phyloP scores from a whole-genome alignment of 1,284 basidiomycete genomes.

The Marasmius oreades region DNA sequence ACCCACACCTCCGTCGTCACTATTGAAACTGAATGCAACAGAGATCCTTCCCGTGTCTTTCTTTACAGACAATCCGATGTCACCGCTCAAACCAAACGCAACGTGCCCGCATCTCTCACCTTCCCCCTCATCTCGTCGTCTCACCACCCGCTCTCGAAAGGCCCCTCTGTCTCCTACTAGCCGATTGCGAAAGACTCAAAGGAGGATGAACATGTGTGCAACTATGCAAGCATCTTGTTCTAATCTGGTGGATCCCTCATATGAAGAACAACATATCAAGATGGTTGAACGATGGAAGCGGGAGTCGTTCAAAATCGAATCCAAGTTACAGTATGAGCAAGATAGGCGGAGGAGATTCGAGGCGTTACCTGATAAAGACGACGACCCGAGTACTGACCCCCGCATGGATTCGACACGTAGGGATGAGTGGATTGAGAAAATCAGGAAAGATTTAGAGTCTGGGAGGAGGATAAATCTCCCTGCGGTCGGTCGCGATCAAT shows the following conservation, averaged over 20 bases:
- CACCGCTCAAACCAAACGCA: neutral
- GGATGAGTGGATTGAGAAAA: conserved; percentile 2
- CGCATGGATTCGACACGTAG: conserved; percentile 7
- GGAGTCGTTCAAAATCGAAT: neutral
- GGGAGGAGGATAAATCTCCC: conserved; percentile 11
- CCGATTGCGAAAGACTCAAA: neutral
- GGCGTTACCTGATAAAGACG: neutral
- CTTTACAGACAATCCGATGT: neutral
- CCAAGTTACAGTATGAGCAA: neutral
- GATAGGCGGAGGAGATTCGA: neutral
- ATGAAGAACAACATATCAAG: neutral
- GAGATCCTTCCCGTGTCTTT: neutral
- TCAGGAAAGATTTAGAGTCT: conserved; percentile 3
- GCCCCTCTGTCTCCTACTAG: neutral
- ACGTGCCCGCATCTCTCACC: neutral
- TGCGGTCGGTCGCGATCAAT: neutral
- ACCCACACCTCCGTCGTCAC: neutral
- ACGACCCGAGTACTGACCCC: neutral
- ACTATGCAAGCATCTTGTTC: neutral
- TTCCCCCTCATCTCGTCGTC: neutral
- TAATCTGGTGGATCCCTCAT: neutral
- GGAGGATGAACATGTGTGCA: neutral
- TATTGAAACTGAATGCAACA: too few relatives aligned
- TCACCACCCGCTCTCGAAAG: neutral
- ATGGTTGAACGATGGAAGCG: neutral